Evolutionary conservation across 768 basidiomycete species (phyloP), one percentile per base, ranked within the genome.

Genomic region (Mycena chlorophos): DNA sequence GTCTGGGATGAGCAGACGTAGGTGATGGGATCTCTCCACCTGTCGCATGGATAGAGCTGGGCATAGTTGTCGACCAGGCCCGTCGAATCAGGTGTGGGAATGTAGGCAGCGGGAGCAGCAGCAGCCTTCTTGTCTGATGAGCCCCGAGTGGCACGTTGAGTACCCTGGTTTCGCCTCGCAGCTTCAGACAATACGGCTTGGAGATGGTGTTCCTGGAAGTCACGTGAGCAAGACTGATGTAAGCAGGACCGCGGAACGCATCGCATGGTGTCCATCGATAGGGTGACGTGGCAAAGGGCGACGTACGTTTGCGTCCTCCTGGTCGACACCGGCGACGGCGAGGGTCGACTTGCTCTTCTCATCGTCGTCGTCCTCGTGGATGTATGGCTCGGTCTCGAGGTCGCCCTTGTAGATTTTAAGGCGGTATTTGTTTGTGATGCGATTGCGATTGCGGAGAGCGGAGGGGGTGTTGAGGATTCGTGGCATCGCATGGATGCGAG

Each of bases 281-380:
- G 43, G 53, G 39, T 52, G 53, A 53, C 56, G 56, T 57, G 51
- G 60, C 52, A 43, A 5, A 5, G 65, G 67, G 64, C 63, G 66
- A 81, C 91, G 86, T 78, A 94, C 92, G 73, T 93, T 92, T 71
- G 91, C 91, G 67, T 94, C 92, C 77, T 94, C 91, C 68, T 88
- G 88, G 69, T 94, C 92, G 66, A 94, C 92, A 64, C 92, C 92
- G 39, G 89, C 88, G 20, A 90, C 91, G 48, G 78, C 74, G 62
- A 81, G 87, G 45, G 78, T 86, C 61, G 92, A 83, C 60, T 87
- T 83, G 71, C 85, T 81, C 65, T 87, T 88, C 79, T 88, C 89
- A 76, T 90, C 88, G 65, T 91, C 88, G 65, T 94, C 91, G 66
- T 93, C 92, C 46, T 91, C 89, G 61, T 90, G 84, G 55, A 90